Evolutionary conservation across 2,329 filamentous ascomycete genomes (phyloP).

Genomic region (Chaetomiaceae sp.): DNA sequence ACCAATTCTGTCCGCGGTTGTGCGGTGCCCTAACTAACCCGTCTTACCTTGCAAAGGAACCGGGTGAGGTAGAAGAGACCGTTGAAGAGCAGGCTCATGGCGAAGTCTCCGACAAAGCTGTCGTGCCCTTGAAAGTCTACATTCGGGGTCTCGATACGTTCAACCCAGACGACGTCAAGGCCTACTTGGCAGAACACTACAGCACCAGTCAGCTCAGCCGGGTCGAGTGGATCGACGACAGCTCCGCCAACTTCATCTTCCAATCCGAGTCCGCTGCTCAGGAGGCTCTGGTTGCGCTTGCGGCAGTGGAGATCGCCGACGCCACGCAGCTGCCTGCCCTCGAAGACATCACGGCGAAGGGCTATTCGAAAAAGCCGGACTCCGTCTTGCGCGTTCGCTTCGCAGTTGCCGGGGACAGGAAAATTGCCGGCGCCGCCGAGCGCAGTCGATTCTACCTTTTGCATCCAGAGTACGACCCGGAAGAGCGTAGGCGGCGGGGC

Average conservation of each 20-base stretch:
- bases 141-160: constrained; percentile 76
- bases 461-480: constrained; percentile 82
- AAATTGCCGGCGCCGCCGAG: constrained; percentile 69
- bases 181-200: constrained; percentile 66
- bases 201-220: constrained; percentile 47
- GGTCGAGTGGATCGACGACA: constrained; percentile 94
- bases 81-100: constrained; percentile 16
- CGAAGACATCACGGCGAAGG: constrained; percentile 64
- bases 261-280: constrained; percentile 45
- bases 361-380: constrained; percentile 61
- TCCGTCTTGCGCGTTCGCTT: constrained; percentile 65
- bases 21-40: constrained; percentile 9
- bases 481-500: constrained; percentile 58
- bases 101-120: constrained; percentile 23
- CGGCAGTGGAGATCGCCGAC: constrained; percentile 47
- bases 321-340: constrained; percentile 50
- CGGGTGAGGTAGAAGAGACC: constrained; percentile 36
- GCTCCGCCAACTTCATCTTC: constrained; percentile 82
- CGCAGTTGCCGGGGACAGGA: constrained; percentile 70
- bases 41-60: constrained; percentile 30
- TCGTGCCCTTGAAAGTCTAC: constrained; percentile 63
- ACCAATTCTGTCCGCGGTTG: neutral
- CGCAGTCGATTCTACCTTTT: constrained; percentile 88
- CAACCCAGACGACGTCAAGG: constrained; percentile 71
- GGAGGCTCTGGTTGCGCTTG: constrained; percentile 50